These are phyloP conservation scores for Linnemannia zychae DNA, from an alignment of 192 early-diverging fungal genomes.

Conservation along the genomic window DNA sequence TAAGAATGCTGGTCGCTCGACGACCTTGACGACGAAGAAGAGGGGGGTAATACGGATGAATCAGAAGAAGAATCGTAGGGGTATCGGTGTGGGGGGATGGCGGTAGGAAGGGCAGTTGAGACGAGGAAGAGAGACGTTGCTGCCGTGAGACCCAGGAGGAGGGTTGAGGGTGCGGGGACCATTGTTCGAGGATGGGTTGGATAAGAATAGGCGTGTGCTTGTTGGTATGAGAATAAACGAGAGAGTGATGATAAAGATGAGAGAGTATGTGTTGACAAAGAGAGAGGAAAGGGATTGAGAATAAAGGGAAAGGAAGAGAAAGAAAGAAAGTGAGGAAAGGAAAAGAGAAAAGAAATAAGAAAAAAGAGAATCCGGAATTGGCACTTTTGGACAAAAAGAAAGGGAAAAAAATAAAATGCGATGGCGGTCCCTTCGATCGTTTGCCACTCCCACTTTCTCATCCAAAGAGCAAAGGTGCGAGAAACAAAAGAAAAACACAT, in stretches of 20 bases:
- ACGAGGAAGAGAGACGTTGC: conserved; percentile 26
- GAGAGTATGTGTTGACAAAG: neutral
- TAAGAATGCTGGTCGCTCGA: neutral
- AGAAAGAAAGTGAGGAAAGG: neutral
- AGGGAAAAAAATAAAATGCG: neutral
- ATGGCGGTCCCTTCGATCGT: neutral
- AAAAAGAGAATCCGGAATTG: neutral
- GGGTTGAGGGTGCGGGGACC: neutral
- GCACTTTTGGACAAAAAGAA: neutral
- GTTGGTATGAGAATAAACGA: neutral
- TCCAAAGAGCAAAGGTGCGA: neutral
- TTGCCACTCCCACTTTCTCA: neutral
- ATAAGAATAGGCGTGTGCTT: neutral
- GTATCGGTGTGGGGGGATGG: neutral
- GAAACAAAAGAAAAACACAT: neutral
- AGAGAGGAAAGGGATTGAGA: neutral
- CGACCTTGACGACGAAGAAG: neutral
- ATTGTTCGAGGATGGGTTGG: neutral
- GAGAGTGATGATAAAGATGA: neutral
- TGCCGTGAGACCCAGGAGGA: conserved; percentile 28
- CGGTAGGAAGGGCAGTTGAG: conserved; percentile 24
- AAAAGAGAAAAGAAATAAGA: neutral
- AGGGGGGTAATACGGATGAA: neutral
- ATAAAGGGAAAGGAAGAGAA: neutral
- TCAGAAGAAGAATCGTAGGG: neutral